Evolutionary conservation across 176 grass and related monocot species (phyloP), one percentile per base, ranked within the genome.

Genomic region (Thinopyrum elongatum): DNA sequence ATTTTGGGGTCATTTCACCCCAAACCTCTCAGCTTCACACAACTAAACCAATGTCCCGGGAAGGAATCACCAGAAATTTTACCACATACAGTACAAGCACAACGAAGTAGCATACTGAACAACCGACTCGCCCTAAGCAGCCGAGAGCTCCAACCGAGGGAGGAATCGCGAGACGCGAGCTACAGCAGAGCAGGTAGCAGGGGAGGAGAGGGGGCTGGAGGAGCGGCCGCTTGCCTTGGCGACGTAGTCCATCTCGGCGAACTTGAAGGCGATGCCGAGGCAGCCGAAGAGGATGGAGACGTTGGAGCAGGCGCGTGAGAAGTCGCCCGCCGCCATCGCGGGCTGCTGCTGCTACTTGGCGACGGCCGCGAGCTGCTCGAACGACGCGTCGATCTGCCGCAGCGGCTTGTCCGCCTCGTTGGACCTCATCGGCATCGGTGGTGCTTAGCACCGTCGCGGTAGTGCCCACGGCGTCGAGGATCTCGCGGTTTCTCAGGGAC

Each of bases 191-290:
- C 14, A 27, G 59, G 19, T 23, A 23, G 19, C 11, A 3, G 25
- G 1, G 19, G 7, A 30, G 12, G 21, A 33, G 35, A 15, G 28
- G 7, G 6, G 29, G 6, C n/a, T 22, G 62, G 10, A 10, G 82
- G n/a, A 5, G 2, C 10, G 26, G 10, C 25, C 0, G 23, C 67
- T 83, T 88, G 87, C 96, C 96, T 98, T 98, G 28, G 93, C 63
- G 66, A 98, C 91, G 87, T 98, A 98, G 88, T 98, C 96, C 88
- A 85, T 98, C 91, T 98, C 96, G 44, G 93, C 96, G 78, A 98
- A 98, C 85, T 94, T 95, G 93, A 98, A 98, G 74, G 91, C 91
- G 87, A 98, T 88, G 68, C 96, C 96, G 51, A 98, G 87, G 85
- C 86, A 98, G 34, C 91, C 91, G 85, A 98, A 98, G 79, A 98